Evolutionary conservation across 2,329 filamentous ascomycete genomes (phyloP).

Genomic region (Clonostachys solani): DNA sequence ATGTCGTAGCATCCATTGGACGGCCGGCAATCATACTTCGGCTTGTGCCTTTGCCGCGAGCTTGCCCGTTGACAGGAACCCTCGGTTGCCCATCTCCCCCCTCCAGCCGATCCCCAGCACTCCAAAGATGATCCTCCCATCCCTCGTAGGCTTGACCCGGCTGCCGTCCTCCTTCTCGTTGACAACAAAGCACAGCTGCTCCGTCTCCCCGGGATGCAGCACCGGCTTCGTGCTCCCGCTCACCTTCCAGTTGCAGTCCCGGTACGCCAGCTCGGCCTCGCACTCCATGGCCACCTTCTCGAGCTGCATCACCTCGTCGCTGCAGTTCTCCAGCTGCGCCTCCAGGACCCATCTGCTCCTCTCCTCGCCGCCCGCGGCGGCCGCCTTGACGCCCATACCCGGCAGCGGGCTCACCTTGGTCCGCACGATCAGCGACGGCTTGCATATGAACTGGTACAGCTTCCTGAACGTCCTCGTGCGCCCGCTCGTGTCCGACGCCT

Average conservation of each 20-base stretch:
- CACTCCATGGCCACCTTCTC: conserved; percentile 59
- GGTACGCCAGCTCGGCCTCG: conserved; percentile 42
- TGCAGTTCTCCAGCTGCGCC: conserved; percentile 93
- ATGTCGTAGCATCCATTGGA: not conserved
- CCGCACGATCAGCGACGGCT: conserved; percentile 82
- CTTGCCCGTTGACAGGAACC: conserved; percentile 83
- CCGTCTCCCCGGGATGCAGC: conserved; percentile 57
- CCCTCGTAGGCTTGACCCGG: conserved; percentile 40
- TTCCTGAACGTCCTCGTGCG: conserved; percentile 86
- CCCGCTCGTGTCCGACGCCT: conserved; percentile 67
- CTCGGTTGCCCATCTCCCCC: conserved; percentile 83
- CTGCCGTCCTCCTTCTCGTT: conserved; percentile 28
- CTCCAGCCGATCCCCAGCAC: conserved; percentile 86
- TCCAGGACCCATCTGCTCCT: conserved; percentile 69
- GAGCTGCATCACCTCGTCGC: conserved; percentile 76
- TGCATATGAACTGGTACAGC: conserved; percentile 93
- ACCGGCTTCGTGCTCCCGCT: conserved; percentile 42
- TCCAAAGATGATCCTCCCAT: conserved; percentile 66
- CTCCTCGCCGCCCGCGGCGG: not conserved
- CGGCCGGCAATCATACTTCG: too few relatives aligned
- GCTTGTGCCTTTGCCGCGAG: conserved; percentile 46
- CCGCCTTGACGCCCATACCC: not conserved
- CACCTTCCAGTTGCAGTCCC: conserved; percentile 54
- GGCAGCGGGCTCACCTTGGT: conserved; percentile 74
- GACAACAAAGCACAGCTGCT: conserved; percentile 63